Percentiles rank a stretch among this genome's conserved stretches.
Conservation (phyloP, 164 flowering plant genomes). For the Houttuynia cordata region DNA sequence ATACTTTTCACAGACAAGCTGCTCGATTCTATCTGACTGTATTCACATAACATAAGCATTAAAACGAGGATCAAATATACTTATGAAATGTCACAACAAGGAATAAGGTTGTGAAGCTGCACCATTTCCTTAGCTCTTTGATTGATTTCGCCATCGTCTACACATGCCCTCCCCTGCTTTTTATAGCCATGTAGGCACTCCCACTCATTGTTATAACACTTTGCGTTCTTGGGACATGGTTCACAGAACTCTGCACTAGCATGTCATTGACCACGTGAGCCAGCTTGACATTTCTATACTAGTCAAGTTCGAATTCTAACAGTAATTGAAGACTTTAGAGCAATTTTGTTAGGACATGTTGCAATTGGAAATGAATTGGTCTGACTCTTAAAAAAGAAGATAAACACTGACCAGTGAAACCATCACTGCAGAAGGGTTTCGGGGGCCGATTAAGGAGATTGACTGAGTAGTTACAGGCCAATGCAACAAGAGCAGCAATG, state of each 20-base stretch:
- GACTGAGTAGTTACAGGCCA: conserved; percentile 34
- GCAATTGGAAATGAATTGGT: not conserved
- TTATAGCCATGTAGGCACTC: conserved; percentile 64
- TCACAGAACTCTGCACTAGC: conserved; percentile 50
- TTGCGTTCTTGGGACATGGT: conserved; percentile 77
- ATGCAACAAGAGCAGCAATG: conserved; percentile 45
- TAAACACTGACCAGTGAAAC: conserved; percentile 26
- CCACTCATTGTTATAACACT: conserved; percentile 54
- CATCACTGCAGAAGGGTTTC: conserved; percentile 58
- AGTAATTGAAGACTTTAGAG: not conserved
- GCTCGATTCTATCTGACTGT: conserved; percentile 59
- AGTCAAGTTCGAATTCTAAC: not conserved
- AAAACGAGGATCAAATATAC: not conserved
- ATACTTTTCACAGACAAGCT: conserved; percentile 48
- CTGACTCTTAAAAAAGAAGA: not conserved
- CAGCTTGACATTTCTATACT: not conserved
- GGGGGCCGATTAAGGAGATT: conserved; percentile 17
- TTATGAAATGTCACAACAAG: not conserved
- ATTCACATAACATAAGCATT: conserved; percentile 10
- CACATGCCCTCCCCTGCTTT: conserved; percentile 52
- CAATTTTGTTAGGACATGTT: conserved; percentile 2
- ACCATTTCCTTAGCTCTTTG: conserved; percentile 70
- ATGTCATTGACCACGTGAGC: not conserved
- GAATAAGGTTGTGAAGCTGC: conserved; percentile 10
- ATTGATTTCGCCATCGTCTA: conserved; percentile 75